Conservation (phyloP, 2,329 filamentous ascomycete genomes). For the Penicillium polonicum region DNA sequence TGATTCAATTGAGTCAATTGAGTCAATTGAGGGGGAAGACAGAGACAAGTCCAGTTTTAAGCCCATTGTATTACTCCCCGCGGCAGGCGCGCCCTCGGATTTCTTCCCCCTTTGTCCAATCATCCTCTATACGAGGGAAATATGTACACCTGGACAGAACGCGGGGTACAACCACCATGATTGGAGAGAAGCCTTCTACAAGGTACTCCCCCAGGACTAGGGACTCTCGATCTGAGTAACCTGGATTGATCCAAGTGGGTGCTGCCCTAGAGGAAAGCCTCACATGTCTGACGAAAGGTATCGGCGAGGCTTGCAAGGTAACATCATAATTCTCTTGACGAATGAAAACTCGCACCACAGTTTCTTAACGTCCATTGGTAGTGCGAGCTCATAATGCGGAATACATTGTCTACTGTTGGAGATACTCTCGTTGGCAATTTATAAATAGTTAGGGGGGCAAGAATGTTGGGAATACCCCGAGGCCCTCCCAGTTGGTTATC, state of each 20-base stretch:
- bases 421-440: too few species aligned
- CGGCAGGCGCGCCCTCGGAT: slow-evolving; percentile 5
- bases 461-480: too few species aligned
- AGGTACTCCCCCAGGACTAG: background rate
- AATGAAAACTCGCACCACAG: background rate
- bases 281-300: background rate
- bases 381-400: background rate
- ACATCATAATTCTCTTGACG: background rate
- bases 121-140: background rate
- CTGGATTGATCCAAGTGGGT: background rate
- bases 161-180: slow-evolving; percentile 12
- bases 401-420: background rate
- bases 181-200: slow-evolving; percentile 4
- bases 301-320: background rate
- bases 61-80: background rate
- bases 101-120: background rate
- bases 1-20: too few species aligned
- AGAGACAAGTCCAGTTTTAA: background rate
- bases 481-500: too few species aligned
- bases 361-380: background rate
- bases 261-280: background rate
- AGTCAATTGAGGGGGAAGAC: background rate
- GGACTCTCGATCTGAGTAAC: background rate
- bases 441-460: too few species aligned
- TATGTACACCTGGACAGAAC: background rate